Evolutionary conservation across 2,329 filamentous ascomycete species (phyloP), one percentile per base, ranked within the genome.

Genomic region (Periglandula ipomoeae): DNA sequence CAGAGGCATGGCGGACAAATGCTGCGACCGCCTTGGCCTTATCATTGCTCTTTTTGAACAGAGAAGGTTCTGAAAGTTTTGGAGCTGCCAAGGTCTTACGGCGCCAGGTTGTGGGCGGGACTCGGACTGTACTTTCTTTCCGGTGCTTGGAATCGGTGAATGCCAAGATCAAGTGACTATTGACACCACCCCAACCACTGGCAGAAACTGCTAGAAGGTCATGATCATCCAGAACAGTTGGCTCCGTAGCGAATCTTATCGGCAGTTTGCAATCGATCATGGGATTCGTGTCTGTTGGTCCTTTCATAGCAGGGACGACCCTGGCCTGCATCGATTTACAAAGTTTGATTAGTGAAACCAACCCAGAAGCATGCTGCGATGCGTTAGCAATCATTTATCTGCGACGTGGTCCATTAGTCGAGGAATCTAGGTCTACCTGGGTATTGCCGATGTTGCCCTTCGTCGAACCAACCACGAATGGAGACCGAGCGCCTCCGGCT

Each of bases 161-260:
- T 53, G 70, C 70, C 3, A 71, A 70, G 47, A 71, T 72, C 61
- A 69, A 71, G 53, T 68, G 70, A 5, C 64, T 74, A 44, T 63
- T 73, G 20, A 72, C 72, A 11, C 72, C 69, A 44, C 70, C 72
- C 30, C 73, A 74, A 55, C 66, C 74, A 10, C 69, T 67, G 4
- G 71, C 70, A 1, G 70, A 53, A 8, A 53, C 49, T 5, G 51
- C 42, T 23, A 51, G 32, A 6, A 53, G 24, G 39, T 50, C 39
- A 9, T 49, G 48, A 5, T 19, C 24, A 2, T 26, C n/a, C 5
- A 53, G 41, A 9, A 27, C 19, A 13, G 41, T 53, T 23, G 43
- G 22, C 17, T 26, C 13, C 24, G 15, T 43, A 2, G 51, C 51
- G 35, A 53, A 22, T 19, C 34, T 32, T 6, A 53, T 24, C 3